Percentiles rank a stretch among this genome's conserved stretches.
Evolutionary conservation across 2,329 filamentous ascomycete genomes (phyloP).

Genomic region (Aspergillus hiratsukae): DNA sequence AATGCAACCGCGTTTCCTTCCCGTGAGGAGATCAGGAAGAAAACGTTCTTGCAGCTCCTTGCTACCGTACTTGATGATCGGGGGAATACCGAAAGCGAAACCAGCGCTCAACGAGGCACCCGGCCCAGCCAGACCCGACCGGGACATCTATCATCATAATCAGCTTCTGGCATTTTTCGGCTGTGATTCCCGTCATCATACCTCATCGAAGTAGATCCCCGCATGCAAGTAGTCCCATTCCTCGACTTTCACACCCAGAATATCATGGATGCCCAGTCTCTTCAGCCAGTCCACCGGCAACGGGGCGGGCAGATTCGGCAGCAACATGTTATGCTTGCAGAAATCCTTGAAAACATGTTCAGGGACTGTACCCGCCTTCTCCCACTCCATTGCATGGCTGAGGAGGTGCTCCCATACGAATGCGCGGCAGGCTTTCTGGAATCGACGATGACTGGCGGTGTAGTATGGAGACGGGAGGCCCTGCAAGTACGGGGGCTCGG

Average conservation of each 20-base stretch:
- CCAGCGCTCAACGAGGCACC: constrained; percentile 63
- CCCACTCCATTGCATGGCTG: constrained; percentile 64
- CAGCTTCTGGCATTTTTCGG: background rate
- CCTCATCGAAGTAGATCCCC: constrained; percentile 66
- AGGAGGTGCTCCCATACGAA: constrained; percentile 63
- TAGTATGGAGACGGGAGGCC: constrained; percentile 70
- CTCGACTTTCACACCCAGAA: constrained; percentile 64
- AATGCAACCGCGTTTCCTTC: constrained; percentile 65
- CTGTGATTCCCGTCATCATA: constrained; percentile 17
- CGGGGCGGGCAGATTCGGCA: constrained; percentile 66
- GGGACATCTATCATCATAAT: constrained; percentile 49
- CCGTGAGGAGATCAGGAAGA: constrained; percentile 63
- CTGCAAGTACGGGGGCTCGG: constrained; percentile 66
- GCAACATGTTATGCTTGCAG: constrained; percentile 61
- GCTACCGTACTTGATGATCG: constrained; percentile 65
- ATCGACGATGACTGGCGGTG: constrained; percentile 59
- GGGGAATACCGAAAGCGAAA: constrained; percentile 68
- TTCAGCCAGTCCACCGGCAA: constrained; percentile 65
- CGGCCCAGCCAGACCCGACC: constrained; percentile 62
- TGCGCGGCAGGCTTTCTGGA: constrained; percentile 63
- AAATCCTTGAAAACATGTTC: constrained; percentile 62
- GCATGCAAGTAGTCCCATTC: constrained; percentile 70
- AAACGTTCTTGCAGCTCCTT: constrained; percentile 59
- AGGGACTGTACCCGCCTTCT: constrained; percentile 60
- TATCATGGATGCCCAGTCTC: constrained; percentile 60